These are phyloP conservation scores for Trichoderma asperelloides DNA, from an alignment of 495 filamentous ascomycete genomes.

Conservation along the genomic window DNA sequence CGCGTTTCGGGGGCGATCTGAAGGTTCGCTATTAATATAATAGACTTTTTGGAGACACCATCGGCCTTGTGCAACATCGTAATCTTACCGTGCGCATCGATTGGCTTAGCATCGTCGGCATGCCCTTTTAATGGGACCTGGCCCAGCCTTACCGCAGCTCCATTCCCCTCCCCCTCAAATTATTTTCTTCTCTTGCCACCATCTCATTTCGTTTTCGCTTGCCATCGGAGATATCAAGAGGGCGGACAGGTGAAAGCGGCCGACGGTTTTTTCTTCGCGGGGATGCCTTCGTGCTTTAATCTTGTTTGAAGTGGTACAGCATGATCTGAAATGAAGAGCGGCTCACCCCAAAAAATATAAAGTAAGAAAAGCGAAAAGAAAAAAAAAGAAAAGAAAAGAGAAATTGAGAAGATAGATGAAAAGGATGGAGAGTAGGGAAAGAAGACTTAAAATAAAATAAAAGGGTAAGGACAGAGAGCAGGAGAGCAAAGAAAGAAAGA, in stretches of 20 bases:
- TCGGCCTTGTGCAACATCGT: neutral
- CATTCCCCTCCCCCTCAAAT: neutral
- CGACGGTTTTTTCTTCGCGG: neutral
- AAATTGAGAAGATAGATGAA: no score
- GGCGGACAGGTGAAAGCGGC: neutral
- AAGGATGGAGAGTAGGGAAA: no score
- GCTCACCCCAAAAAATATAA: no score
- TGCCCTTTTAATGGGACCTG: neutral
- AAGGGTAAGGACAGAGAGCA: neutral
- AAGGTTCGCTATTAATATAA: neutral
- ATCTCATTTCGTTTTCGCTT: constrained; percentile 4
- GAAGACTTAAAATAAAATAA: neutral
- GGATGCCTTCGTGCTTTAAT: no score
- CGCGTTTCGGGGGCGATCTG: neutral
- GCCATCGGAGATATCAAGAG: neutral
- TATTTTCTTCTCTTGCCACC: neutral
- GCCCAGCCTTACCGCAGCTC: neutral
- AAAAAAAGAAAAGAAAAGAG: no score
- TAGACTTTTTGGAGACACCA: neutral
- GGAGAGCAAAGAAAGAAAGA: neutral
- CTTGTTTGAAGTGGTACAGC: neutral
- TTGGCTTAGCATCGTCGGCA: neutral
- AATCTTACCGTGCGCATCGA: neutral
- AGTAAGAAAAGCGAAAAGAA: no score
- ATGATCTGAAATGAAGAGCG: neutral